phyloP scores from a whole-genome alignment of 257 asterid species.

The Solanum raphanifolium region DNA sequence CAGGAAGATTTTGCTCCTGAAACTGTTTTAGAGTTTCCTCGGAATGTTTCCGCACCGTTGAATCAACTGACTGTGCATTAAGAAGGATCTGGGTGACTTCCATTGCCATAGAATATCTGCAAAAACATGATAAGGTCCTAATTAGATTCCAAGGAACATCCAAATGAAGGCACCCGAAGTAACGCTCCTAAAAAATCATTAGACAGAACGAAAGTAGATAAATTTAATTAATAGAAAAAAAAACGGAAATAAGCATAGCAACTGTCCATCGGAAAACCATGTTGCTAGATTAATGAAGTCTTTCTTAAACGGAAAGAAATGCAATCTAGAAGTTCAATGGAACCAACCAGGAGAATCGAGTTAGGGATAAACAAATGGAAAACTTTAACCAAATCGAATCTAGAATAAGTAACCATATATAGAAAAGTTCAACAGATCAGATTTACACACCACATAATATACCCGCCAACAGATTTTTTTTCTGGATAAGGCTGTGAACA shows the following conservation, averaged over 20 bases:
- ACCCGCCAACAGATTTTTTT: not conserved
- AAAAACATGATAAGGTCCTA: not conserved
- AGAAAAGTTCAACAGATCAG: not conserved
- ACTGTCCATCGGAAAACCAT: not conserved
- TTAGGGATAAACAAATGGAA: not conserved
- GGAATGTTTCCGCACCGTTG: constrained; percentile 60
- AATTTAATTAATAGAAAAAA: not conserved
- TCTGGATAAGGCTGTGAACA: not conserved
- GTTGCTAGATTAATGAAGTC: not conserved
- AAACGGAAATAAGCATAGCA: not conserved
- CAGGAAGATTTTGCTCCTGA: constrained; percentile 85
- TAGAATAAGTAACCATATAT: not conserved
- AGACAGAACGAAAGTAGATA: not conserved
- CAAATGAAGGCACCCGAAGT: not conserved
- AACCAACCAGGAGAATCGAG: not conserved
- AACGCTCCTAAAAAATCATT: not conserved
- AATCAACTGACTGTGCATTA: constrained; percentile 71
- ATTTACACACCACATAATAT: not conserved
- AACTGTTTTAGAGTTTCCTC: constrained; percentile 69
- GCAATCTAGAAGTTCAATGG: not conserved
- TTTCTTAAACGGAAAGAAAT: not conserved
- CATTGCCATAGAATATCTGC: constrained; percentile 55
- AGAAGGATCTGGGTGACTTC: constrained; percentile 78
- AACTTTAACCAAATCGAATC: not conserved
- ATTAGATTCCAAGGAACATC: not conserved